These are phyloP conservation scores for Aspergillus sclerotiicarbonarius DNA, from an alignment of 495 filamentous ascomycete species.

Conservation along the genomic window DNA sequence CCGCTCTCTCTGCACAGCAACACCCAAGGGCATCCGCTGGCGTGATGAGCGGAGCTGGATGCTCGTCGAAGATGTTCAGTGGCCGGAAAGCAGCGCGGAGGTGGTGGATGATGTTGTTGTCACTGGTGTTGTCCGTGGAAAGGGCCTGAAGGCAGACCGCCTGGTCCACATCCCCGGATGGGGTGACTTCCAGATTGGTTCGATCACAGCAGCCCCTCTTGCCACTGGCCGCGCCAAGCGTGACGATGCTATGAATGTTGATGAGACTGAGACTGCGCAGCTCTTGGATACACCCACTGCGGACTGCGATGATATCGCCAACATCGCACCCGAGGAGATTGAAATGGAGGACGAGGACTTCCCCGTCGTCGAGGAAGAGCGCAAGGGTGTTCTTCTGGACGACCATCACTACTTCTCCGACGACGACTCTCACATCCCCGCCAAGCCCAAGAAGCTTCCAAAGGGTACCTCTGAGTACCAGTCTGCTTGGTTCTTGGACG, in stretches of 20 bases:
- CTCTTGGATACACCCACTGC: conserved; percentile 66
- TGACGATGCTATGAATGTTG: conserved; percentile 68
- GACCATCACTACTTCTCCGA: conserved; percentile 99
- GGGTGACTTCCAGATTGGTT: conserved; percentile 92
- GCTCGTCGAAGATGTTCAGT: conserved; percentile 78
- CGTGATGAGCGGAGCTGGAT: conserved; percentile 94
- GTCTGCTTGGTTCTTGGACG: conserved; percentile 86
- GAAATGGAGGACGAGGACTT: conserved; percentile 72
- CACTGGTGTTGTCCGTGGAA: conserved; percentile 86
- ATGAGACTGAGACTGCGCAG: conserved; percentile 49
- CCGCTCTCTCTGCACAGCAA: conserved; percentile 82
- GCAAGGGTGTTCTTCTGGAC: conserved; percentile 85
- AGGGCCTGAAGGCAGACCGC: conserved; percentile 82
- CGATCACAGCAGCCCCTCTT: conserved; percentile 71
- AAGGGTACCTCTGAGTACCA: conserved; percentile 93
- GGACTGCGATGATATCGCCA: conserved; percentile 77
- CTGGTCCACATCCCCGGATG: conserved; percentile 89
- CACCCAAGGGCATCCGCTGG: conserved; percentile 90
- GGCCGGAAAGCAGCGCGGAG: conserved; percentile 51
- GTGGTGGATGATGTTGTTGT: conserved; percentile 59
- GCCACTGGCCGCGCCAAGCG: conserved; percentile 51
- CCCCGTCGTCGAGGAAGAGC: conserved; percentile 52
- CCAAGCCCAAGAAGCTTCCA: conserved; percentile 71
- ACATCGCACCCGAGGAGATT: conserved; percentile 80
- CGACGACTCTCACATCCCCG: conserved; percentile 65